phyloP scores from a whole-genome alignment of 2,329 filamentous ascomycete species.

The Waltergamsia citrina region DNA sequence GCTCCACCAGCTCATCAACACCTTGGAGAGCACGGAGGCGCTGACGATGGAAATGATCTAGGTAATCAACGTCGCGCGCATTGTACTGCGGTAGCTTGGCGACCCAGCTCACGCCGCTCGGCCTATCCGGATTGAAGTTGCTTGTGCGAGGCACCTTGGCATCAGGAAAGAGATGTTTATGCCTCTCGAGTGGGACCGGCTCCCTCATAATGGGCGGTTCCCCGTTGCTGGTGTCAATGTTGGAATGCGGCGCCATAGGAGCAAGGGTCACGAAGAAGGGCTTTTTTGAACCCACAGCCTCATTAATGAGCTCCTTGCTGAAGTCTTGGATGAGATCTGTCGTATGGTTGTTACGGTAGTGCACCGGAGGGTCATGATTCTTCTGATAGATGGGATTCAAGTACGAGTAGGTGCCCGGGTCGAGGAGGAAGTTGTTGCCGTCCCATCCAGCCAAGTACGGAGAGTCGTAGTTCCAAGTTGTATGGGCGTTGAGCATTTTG shows the following conservation, averaged over 20 bases:
- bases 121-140: conserved; percentile 53
- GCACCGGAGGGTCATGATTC: conserved; percentile 22
- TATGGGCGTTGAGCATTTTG: conserved; percentile 63
- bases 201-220: conserved; percentile 28
- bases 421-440: conserved; percentile 22
- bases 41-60: conserved; percentile 28
- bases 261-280: conserved; percentile 51
- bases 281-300: conserved; percentile 34
- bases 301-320: conserved; percentile 39
- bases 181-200: conserved; percentile 33
- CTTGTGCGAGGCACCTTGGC: conserved; percentile 50
- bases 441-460: conserved; percentile 51
- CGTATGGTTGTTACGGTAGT: conserved; percentile 26
- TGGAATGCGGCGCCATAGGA: conserved; percentile 28
- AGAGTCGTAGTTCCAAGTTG: conserved; percentile 48
- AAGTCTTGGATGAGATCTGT: conserved; percentile 42
- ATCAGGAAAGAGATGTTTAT: conserved; percentile 49
- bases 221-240: conserved; percentile 30
- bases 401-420: conserved; percentile 29
- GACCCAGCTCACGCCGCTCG: conserved; percentile 34
- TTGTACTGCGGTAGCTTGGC: conserved; percentile 22
- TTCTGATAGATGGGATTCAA: conserved; percentile 39
- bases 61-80: conserved; percentile 19
- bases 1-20: conserved; percentile 34
- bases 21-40: conserved; percentile 32